Percentiles rank a stretch among this genome's conserved stretches.
phyloP scores from a whole-genome alignment of 345 rosid genomes.

The Bruguiera parviflora region DNA sequence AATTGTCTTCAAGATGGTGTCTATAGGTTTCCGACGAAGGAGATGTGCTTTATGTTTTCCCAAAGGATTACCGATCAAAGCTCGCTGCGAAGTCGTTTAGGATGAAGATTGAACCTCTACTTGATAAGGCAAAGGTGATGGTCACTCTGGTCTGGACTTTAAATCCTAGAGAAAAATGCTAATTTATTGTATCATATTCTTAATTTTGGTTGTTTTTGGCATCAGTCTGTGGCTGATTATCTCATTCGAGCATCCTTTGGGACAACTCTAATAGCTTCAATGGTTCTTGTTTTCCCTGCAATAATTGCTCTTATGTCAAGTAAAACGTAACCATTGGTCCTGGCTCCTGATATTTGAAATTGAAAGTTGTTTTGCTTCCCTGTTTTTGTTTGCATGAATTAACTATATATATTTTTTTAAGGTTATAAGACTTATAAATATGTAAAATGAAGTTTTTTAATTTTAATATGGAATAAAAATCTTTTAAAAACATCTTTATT shows the following conservation, averaged over 20 bases:
- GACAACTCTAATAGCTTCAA: constrained; percentile 87
- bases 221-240: constrained; percentile 73
- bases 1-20: constrained; percentile 52
- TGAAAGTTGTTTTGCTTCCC: no score
- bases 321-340: constrained; percentile 50
- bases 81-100: constrained; percentile 81
- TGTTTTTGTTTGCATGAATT: no score
- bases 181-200: not conserved
- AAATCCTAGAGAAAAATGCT: constrained; percentile 5
- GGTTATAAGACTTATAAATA: no score
- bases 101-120: constrained; percentile 72
- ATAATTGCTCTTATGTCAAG: constrained; percentile 76
- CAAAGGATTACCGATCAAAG: constrained; percentile 72
- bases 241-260: constrained; percentile 82
- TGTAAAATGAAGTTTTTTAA: no score
- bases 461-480: no score
- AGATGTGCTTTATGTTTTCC: constrained; percentile 86
- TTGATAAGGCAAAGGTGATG: constrained; percentile 85
- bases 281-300: constrained; percentile 78
- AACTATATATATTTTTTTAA: not conserved
- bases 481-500: no score
- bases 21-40: constrained; percentile 95
- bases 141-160: constrained; percentile 3
- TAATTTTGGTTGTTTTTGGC: constrained; percentile 9
- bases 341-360: constrained; percentile 1